Evolutionary conservation across 306 rosid genomes (phyloP).

Genomic region (Pyrus betulifolia): DNA sequence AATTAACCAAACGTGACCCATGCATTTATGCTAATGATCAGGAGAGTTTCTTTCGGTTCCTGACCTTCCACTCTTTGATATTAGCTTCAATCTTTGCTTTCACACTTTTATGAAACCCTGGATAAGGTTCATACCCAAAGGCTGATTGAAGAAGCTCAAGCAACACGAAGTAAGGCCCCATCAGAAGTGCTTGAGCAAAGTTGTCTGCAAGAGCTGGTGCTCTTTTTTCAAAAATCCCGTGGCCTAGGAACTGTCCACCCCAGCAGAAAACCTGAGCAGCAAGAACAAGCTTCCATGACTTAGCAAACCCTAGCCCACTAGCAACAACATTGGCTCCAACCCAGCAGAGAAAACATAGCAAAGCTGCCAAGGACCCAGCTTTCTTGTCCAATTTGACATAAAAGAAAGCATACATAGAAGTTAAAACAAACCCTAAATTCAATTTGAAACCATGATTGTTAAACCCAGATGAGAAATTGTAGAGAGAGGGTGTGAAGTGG

Average conservation of each 20-base stretch:
- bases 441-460: constrained; percentile 21
- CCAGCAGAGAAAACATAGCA: constrained; percentile 51
- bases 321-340: constrained; percentile 47
- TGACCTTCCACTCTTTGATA: constrained; percentile 44
- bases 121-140: constrained; percentile 73
- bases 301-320: constrained; percentile 30
- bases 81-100: constrained; percentile 42
- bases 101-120: constrained; percentile 56
- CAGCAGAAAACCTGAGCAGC: constrained; percentile 32
- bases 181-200: constrained; percentile 63
- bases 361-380: constrained; percentile 67
- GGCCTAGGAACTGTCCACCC: constrained; percentile 73
- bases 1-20: neutral
- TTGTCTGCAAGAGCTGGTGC: constrained; percentile 75
- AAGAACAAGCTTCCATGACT: constrained; percentile 61
- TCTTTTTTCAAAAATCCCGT: constrained; percentile 81
- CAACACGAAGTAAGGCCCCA: constrained; percentile 73
- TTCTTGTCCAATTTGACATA: constrained; percentile 46
- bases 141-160: constrained; percentile 53
- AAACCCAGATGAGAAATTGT: constrained; percentile 23
- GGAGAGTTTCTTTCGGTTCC: constrained; percentile 45
- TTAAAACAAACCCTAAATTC: constrained; percentile 46
- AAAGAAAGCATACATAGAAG: constrained; percentile 37
- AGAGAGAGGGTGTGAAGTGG: constrained; percentile 51
- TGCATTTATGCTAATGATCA: constrained; percentile 7